Base-by-base conservation (phyloP, 139 green algal genomes). In the Coelastrella sp. region DNA sequence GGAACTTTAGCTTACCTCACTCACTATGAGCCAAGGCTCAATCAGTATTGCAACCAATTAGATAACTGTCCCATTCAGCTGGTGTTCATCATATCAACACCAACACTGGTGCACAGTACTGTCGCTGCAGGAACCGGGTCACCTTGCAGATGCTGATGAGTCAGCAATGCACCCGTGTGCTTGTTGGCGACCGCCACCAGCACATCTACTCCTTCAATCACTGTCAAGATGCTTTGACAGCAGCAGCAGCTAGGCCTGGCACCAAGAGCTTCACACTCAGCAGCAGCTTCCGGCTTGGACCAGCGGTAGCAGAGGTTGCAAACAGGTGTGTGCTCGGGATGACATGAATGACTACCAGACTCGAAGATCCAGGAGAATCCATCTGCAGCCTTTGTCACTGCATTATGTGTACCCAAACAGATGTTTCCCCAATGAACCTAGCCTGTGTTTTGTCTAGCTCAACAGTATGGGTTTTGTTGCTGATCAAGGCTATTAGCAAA, bases 201-300 rank as follows among this genome's bases (percentile, higher is more conserved):
- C 65, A 91, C 78, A 82, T 91, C n/a, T 91, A 91, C 79, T 74
- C 65, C 56, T 91, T 91, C 79, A 87, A 91, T 56, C 65, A 59
- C 66, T 76, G 65, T 8, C 7, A 15, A 5, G 57, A 75, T 73
- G 80, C 80, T 6, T 60, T 86, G 80, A 24, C 49, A 19, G 59
- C 25, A 59, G 80, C 80, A 6, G 60, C 80, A 11, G 59, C 24
- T 0, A 24, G 22, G 7, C 8, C 79, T 73, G 57, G 35, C 10
- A 78, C 27, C n/a, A 25, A n/a, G 7, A 27, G n/a, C 59, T 86
- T 74, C 59, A 73, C 58, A 14, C 20, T 81, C 22, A 81, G 24
- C 74, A 81, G 25, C 25, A 81, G 80, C 80, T 86, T 57, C 80
- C 75, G 80, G 22, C 59, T 85, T 20, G 80, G 80, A 0, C 80